Evolutionary conservation across 371 early-diverging fungal species (phyloP).

Genomic region (Mycotypha africana): DNA sequence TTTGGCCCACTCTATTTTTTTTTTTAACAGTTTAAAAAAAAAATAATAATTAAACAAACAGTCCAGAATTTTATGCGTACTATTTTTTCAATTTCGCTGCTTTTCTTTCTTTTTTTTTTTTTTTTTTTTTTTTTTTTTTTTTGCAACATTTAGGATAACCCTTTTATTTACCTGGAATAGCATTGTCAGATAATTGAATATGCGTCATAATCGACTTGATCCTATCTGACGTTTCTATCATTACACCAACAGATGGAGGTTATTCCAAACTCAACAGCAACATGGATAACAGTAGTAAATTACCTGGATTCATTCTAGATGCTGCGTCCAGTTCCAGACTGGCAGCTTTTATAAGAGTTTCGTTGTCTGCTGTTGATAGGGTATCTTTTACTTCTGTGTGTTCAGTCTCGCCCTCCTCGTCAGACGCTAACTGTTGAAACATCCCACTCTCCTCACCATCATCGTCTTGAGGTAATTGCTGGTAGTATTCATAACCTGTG

Average conservation of each 20-base stretch:
- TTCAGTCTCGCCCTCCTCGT: conserved; percentile 12
- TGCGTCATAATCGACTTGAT: conserved; percentile 36
- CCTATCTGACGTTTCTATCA: conserved; percentile 24
- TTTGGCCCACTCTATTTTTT: conserved; percentile 32
- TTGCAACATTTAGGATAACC: no score
- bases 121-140: conserved; percentile 1
- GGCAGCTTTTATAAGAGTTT: conserved; percentile 4
- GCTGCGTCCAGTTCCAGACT: conserved; percentile 12
- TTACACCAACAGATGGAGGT: not conserved
- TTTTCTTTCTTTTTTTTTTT: not conserved
- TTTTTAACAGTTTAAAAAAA: no score
- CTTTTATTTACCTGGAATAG: conserved; percentile 26
- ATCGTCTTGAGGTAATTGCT: conserved; percentile 31
- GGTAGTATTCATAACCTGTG: conserved; percentile 26
- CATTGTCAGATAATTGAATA: conserved; percentile 23
- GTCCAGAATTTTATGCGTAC: no score
- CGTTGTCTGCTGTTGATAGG: not conserved
- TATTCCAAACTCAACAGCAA: no score
- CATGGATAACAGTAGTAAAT: no score
- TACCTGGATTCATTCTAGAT: conserved; percentile 16
- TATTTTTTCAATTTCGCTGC: not conserved
- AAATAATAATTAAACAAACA: no score
- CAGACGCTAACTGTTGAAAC: conserved; percentile 10
- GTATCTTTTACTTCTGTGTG: no score
- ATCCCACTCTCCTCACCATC: conserved; percentile 19